A percentile compares a stretch with the other conserved stretches of the same genome.
Conservation (phyloP, 2,329 filamentous ascomycete species). For the Fusarium dimerum region DNA sequence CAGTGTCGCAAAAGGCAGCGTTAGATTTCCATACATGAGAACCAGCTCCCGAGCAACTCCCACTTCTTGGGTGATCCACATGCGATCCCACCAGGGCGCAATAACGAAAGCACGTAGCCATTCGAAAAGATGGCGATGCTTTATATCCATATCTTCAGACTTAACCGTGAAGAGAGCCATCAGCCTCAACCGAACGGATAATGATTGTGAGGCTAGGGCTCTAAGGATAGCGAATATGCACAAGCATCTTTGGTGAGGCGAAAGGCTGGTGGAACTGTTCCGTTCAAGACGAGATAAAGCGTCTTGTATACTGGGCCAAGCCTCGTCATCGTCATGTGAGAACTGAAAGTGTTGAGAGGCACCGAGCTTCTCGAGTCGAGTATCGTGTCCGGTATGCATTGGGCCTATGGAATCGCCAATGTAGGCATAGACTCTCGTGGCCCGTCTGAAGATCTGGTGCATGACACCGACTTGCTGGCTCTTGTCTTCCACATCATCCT, state of each 20-base stretch:
- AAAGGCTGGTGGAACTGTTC: background rate
- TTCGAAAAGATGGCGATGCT: constrained; percentile 17
- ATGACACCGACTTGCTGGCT: constrained; percentile 25
- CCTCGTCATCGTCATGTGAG: background rate
- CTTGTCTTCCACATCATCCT: constrained; percentile 24
- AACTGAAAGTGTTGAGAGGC: constrained; percentile 8
- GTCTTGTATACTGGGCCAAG: constrained; percentile 6
- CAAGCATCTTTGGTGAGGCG: constrained; percentile 9
- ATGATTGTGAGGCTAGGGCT: constrained; percentile 4
- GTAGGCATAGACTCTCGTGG: constrained; percentile 17
- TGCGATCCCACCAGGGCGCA: constrained; percentile 24
- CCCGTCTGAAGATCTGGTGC: constrained; percentile 23
- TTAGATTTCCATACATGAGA: constrained; percentile 15
- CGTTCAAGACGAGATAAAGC: constrained; percentile 8
- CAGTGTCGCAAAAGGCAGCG: constrained; percentile 10
- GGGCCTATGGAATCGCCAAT: constrained; percentile 12
- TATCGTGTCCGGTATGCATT: constrained; percentile 4
- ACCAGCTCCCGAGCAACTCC: constrained; percentile 16
- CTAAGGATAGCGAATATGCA: constrained; percentile 13
- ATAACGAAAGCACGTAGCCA: constrained; percentile 19
- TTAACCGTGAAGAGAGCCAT: constrained; percentile 6
- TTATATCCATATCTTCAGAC: constrained; percentile 4
- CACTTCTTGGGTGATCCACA: constrained; percentile 24
- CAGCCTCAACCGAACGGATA: constrained; percentile 1
- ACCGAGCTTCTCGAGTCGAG: constrained; percentile 7